Conservation (phyloP, 164 flowering plant genomes). For the Malania oleifera region DNA sequence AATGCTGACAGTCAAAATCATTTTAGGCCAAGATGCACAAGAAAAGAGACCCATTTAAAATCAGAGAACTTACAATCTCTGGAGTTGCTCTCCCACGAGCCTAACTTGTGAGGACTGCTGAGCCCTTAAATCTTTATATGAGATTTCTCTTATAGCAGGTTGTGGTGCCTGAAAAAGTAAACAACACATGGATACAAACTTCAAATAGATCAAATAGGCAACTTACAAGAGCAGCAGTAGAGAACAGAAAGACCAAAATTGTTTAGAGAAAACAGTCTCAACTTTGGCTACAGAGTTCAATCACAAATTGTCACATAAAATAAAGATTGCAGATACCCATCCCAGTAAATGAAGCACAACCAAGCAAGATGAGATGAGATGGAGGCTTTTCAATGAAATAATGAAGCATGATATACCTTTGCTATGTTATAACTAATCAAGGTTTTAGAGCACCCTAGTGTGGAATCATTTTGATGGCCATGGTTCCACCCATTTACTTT, state of each 20-base stretch:
- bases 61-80: conserved; percentile 49
- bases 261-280: background rate
- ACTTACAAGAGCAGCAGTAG: conserved; percentile 3
- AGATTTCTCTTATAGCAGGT: conserved; percentile 23
- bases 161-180: conserved; percentile 29
- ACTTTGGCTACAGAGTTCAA: background rate
- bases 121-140: conserved; percentile 28
- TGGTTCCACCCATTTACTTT: conserved; percentile 31
- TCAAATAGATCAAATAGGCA: background rate
- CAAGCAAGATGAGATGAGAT: background rate
- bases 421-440: conserved; percentile 22
- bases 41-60: background rate
- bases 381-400: background rate
- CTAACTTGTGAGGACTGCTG: conserved; percentile 25
- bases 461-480: conserved; percentile 25
- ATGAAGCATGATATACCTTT: conserved; percentile 38
- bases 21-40: background rate
- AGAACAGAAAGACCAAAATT: background rate
- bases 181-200: background rate
- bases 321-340: background rate
- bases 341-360: background rate
- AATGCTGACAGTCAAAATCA: too few species aligned
- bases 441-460: conserved; percentile 40
- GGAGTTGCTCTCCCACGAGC: conserved; percentile 45
- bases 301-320: background rate